Evolutionary conservation across 106 monocot genomes (phyloP).

Genomic region (Amphibolis antarctica): DNA sequence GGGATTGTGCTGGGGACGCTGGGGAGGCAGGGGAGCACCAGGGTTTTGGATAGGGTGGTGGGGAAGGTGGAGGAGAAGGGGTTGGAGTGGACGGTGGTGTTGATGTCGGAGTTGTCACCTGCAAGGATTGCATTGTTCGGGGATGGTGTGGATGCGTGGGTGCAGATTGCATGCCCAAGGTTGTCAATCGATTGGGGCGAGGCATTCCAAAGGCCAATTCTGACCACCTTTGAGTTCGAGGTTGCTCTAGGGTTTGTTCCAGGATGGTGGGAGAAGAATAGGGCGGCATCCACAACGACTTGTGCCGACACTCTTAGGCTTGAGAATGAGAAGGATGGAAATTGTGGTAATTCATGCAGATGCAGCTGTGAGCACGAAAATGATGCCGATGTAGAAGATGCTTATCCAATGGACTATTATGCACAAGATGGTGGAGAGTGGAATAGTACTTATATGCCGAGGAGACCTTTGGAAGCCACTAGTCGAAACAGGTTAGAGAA

Average conservation of each 20-base stretch:
- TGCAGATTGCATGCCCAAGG: slow-evolving; percentile 94
- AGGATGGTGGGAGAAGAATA: slow-evolving; percentile 91
- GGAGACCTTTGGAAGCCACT: neutral
- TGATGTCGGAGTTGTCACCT: slow-evolving; percentile 93
- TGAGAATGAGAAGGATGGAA: neutral
- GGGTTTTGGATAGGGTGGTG: slow-evolving; percentile 57
- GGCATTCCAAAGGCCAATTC: slow-evolving; percentile 70
- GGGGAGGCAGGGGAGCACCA: slow-evolving; percentile 82
- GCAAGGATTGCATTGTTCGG: slow-evolving; percentile 64
- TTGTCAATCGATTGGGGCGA: slow-evolving; percentile 98
- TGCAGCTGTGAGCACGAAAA: slow-evolving; percentile 7
- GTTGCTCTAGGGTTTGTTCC: slow-evolving; percentile 62
- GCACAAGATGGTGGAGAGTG: slow-evolving; percentile 97
- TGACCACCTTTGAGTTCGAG: slow-evolving; percentile 93
- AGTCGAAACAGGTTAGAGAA: neutral
- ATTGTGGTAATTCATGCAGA: slow-evolving; percentile 15
- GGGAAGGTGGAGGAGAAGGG: slow-evolving; percentile 73
- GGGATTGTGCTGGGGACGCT: slow-evolving; percentile 81
- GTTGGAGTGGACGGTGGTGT: slow-evolving; percentile 67
- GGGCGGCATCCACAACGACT: neutral
- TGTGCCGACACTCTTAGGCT: neutral
- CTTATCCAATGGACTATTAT: slow-evolving; percentile 99
- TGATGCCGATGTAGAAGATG: slow-evolving; percentile 31
- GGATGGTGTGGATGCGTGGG: slow-evolving; percentile 95
- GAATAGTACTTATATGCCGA: slow-evolving; percentile 56